Base-by-base conservation (phyloP, 164 flowering plant genomes). In the Kingdonia uniflora region DNA sequence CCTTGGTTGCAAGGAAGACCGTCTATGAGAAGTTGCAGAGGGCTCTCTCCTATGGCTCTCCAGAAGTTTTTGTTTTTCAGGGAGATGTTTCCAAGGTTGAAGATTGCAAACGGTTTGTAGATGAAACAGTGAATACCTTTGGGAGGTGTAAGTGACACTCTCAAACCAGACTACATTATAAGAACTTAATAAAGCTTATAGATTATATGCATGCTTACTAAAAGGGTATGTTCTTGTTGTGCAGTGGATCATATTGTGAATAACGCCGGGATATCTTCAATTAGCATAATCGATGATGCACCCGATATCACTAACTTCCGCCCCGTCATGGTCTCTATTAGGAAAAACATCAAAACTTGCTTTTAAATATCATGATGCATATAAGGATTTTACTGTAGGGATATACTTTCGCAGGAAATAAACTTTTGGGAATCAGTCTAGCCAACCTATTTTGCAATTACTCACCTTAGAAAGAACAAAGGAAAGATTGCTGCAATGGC, bases 191-290 rank as follows among this genome's bases (percentile, higher is more conserved):
- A n/a, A n/a, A n/a, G n/a, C n/a, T n/a, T n/a, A n/a, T n/a, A n/a
- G n/a, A n/a, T n/a, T n/a, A n/a, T n/a, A n/a, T n/a, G n/a, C n/a
- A n/a, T n/a, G n/a, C n/a, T n/a, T n/a, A n/a, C n/a, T n/a, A n/a
- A n/a, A n/a, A n/a, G n/a, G n/a, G 14, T 25, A 0, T 49, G 17
- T 43, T 10, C 14, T 5, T 42, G 23, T 45, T 19, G 12, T 17
- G 11, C 74, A 81, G 95, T 81, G 75, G 85, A 86, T 68, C 87
- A 83, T 70, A 64, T 83, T 53, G 88, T 87, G 45, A 70, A 67
- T 51, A 75, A 77, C 60, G 89, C 91, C 11, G 87, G 87, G 48
- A 55, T 81, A 14, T 17, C 47, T n/a, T 52, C 65, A 0, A 29
- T 54, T 13, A 26, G 54, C 62, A 40, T 71, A 75, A 75, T 85